These are phyloP conservation scores for Solanum bukasovii DNA, from an alignment of 257 asterid species.

Conservation along the genomic window DNA sequence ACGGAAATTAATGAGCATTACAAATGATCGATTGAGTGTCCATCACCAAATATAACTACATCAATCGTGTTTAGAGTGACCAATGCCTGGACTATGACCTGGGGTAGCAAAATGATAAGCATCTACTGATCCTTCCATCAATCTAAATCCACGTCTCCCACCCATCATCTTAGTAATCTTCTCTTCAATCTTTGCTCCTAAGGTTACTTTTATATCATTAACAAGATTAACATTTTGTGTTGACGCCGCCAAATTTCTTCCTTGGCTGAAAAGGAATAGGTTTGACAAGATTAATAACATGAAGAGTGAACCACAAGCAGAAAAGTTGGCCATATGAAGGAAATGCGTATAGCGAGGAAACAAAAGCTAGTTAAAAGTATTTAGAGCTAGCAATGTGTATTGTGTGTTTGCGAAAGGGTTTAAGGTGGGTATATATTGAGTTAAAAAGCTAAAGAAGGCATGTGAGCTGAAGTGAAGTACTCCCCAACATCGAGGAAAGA, in stretches of 20 bases:
- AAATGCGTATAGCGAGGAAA: neutral
- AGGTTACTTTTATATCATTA: neutral
- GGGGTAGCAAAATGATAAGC: slow-evolving; percentile 50
- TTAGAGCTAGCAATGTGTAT: neutral
- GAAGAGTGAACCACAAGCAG: slow-evolving; percentile 7
- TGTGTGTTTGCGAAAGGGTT: neutral
- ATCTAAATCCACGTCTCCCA: neutral
- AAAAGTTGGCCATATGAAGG: slow-evolving; percentile 14
- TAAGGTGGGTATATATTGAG: slow-evolving; percentile 24
- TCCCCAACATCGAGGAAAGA: slow-evolving; percentile 32
- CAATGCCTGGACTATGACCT: slow-evolving; percentile 82
- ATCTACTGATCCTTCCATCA: slow-evolving; percentile 28
- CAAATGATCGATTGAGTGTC: neutral
- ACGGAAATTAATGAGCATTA: neutral
- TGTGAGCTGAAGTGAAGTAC: slow-evolving; percentile 17
- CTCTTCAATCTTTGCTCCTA: neutral
- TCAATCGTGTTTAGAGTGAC: slow-evolving; percentile 55
- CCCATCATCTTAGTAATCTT: neutral
- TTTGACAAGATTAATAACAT: slow-evolving; percentile 19
- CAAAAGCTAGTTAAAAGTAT: neutral
- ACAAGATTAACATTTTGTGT: neutral
- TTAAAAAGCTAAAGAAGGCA: slow-evolving; percentile 24
- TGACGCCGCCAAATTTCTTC: slow-evolving; percentile 11
- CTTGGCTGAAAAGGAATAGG: slow-evolving; percentile 18
- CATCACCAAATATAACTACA: neutral